These are phyloP conservation scores for Kockovaella imperatae DNA, from an alignment of 768 basidiomycete species.

Conservation along the genomic window DNA sequence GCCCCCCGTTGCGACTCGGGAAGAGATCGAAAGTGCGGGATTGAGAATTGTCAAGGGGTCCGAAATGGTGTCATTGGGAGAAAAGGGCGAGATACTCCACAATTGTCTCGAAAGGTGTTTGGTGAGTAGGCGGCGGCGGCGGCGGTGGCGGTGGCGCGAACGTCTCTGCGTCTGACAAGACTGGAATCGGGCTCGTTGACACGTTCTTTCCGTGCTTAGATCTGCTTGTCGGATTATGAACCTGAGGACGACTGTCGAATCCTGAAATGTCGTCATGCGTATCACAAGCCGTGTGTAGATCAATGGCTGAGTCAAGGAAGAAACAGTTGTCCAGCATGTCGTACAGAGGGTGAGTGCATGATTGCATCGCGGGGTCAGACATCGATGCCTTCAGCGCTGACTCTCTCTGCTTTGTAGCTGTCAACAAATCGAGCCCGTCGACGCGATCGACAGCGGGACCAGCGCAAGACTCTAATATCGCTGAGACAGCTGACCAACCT, in stretches of 20 bases:
- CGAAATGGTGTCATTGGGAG: constrained; percentile 53
- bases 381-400: too few species aligned
- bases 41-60: constrained; percentile 63
- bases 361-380: too few species aligned
- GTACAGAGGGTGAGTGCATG: constrained; percentile 48
- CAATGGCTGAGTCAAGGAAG: constrained; percentile 71
- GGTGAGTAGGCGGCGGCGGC: too few species aligned
- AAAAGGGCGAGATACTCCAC: constrained; percentile 58
- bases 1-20: constrained; percentile 64
- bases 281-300: constrained; percentile 82
- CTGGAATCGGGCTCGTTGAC: background rate
- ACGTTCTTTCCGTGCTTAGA: constrained; percentile 32
- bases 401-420: too few species aligned
- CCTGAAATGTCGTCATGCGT: constrained; percentile 77
- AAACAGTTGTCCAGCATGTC: constrained; percentile 89
- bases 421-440: too few species aligned
- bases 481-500: too few species aligned
- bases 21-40: constrained; percentile 77
- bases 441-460: too few species aligned
- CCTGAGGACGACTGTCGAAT: constrained; percentile 70
- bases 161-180: background rate
- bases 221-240: constrained; percentile 81
- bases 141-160: too few species aligned
- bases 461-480: too few species aligned
- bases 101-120: constrained; percentile 62